Evolutionary conservation across 2,329 filamentous ascomycete species (phyloP).

Genomic region (Magnaporthiopsis rhizophila): DNA sequence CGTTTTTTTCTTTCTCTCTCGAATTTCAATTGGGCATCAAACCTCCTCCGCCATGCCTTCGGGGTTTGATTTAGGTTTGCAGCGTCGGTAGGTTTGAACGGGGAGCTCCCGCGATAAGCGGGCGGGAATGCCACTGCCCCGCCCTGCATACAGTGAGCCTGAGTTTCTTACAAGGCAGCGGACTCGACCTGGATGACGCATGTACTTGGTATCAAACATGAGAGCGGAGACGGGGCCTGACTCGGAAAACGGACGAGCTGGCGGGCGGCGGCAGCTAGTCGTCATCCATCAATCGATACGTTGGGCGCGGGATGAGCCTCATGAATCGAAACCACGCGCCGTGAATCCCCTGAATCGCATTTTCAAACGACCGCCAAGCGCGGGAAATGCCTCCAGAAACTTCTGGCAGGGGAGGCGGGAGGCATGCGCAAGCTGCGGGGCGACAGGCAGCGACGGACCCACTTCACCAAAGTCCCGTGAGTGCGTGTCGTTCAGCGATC

Average conservation of each 20-base stretch:
- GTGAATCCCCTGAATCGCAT: too few species aligned
- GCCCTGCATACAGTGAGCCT: neutral
- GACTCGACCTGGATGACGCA: neutral
- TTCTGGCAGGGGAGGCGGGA: too few species aligned
- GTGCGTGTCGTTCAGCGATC: slow-evolving; percentile 3
- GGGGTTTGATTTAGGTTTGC: too few species aligned
- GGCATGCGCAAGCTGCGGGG: too few species aligned
- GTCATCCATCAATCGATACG: neutral
- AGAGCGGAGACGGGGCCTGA: neutral
- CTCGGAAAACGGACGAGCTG: neutral
- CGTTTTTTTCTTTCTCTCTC: too few species aligned
- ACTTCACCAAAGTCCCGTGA: slow-evolving; percentile 3
- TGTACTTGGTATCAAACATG: neutral
- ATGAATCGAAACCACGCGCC: neutral
- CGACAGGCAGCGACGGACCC: neutral
- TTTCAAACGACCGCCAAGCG: too few species aligned
- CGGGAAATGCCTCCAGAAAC: neutral
- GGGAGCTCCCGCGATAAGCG: neutral
- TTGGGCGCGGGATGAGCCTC: neutral
- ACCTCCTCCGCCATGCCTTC: neutral
- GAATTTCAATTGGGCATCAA: too few species aligned
- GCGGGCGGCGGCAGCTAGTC: neutral
- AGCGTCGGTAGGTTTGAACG: too few species aligned
- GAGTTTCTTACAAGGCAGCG: neutral
- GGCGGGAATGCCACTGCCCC: neutral